Conservation (phyloP, 805 yeast species). For the Novakomyces olei region DNA sequence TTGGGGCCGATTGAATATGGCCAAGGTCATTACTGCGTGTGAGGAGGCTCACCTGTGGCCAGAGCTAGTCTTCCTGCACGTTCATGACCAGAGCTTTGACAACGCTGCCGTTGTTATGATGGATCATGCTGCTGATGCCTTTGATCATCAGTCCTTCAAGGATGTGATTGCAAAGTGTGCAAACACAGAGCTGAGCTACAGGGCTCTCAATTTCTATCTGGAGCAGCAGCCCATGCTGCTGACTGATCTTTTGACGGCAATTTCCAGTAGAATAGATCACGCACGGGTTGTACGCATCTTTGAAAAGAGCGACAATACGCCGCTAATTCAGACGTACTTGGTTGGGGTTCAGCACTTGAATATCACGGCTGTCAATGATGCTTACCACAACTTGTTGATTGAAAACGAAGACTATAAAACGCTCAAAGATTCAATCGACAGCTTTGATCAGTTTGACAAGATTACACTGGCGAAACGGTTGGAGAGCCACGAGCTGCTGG, state of each 20-base stretch:
- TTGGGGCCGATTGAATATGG: constrained; percentile 96
- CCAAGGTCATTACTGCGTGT: constrained; percentile 85
- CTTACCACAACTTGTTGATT: constrained; percentile 82
- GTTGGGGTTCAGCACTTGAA: constrained; percentile 79
- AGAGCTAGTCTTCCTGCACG: constrained; percentile 82
- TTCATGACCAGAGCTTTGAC: constrained; percentile 98
- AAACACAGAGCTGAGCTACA: constrained; percentile 87
- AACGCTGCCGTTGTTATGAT: constrained; percentile 93
- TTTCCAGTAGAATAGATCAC: constrained; percentile 76
- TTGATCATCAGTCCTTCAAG: constrained; percentile 84
- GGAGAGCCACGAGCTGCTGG: constrained; percentile 74
- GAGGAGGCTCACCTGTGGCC: constrained; percentile 91
- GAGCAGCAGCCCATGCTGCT: constrained; percentile 77
- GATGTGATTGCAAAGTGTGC: constrained; percentile 88
- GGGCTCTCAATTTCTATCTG: constrained; percentile 87
- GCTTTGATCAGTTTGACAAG: constrained; percentile 78
- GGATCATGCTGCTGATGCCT: constrained; percentile 78
- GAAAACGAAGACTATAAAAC: constrained; percentile 94
- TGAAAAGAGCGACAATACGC: constrained; percentile 85
- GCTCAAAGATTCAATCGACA: constrained; percentile 64
- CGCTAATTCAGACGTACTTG: constrained; percentile 85
- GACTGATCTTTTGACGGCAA: constrained; percentile 62
- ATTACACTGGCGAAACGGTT: constrained; percentile 78
- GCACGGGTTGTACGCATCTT: constrained; percentile 80
- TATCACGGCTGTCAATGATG: constrained; percentile 74